These are phyloP conservation scores for Boletus bicolor DNA, from an alignment of 768 basidiomycete genomes.

Conservation along the genomic window DNA sequence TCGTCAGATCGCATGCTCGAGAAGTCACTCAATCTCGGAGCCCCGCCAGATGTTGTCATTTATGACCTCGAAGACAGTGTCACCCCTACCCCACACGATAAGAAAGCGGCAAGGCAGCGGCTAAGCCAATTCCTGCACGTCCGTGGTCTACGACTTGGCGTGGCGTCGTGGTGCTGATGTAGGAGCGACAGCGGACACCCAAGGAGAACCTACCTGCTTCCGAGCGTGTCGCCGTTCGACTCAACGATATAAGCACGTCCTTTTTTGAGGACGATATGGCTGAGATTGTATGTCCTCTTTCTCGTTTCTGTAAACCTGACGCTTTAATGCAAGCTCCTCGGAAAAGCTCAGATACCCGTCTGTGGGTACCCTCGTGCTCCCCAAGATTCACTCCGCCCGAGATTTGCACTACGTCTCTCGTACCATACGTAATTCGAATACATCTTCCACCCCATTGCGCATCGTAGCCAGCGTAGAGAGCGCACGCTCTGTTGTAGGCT, in stretches of 20 bases:
- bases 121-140: conserved; percentile 57
- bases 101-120: conserved; percentile 54
- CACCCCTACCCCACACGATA: conserved; percentile 54
- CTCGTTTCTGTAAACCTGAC: not conserved
- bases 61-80: conserved; percentile 92
- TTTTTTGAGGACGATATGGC: conserved; percentile 65
- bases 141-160: conserved; percentile 19
- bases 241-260: conserved; percentile 64
- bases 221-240: conserved; percentile 61
- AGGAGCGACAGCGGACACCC: conserved; percentile 23
- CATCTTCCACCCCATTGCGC: conserved; percentile 41
- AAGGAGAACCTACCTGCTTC: conserved; percentile 39
- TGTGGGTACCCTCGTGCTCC: conserved; percentile 72
- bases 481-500: conserved; percentile 63
- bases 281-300: conserved; percentile 45
- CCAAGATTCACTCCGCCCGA: conserved; percentile 72
- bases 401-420: conserved; percentile 64
- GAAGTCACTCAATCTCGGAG: conserved; percentile 55
- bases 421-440: conserved; percentile 17
- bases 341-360: conserved; percentile 42
- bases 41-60: conserved; percentile 69
- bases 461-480: conserved; percentile 87
- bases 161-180: conserved; percentile 10
- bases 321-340: conserved; percentile 2
- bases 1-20: conserved; percentile 79